phyloP scores from a whole-genome alignment of 257 asterid genomes.

The Solanum chiquidenum region DNA sequence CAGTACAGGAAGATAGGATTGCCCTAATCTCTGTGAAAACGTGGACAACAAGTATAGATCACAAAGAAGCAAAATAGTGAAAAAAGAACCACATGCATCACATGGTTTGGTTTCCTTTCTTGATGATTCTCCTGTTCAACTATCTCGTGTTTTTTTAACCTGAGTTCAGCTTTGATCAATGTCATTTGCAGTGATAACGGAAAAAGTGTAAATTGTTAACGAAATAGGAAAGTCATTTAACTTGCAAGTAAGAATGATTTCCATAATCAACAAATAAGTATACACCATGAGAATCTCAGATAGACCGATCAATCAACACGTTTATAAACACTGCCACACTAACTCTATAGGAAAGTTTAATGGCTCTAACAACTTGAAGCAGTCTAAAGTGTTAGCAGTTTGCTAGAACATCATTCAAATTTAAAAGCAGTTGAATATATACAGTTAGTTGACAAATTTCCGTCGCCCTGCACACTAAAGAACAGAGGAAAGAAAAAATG shows the following conservation, averaged over 20 bases:
- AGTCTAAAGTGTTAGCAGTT: not conserved
- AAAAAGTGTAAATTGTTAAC: not conserved
- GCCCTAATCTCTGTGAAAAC: constrained; percentile 37
- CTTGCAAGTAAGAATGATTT: not conserved
- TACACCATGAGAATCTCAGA: not conserved
- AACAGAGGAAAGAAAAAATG: not conserved
- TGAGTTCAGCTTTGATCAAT: constrained; percentile 81
- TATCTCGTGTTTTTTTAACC: constrained; percentile 77
- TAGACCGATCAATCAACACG: not conserved
- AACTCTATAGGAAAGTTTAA: not conserved
- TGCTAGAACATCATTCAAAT: not conserved
- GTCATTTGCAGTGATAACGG: constrained; percentile 62
- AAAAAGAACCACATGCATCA: constrained; percentile 76
- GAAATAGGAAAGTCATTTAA: not conserved
- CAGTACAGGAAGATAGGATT: not conserved
- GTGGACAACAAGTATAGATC: constrained; percentile 53
- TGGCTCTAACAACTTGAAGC: not conserved
- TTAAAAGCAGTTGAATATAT: not conserved
- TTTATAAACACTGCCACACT: not conserved
- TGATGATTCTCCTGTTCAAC: constrained; percentile 69
- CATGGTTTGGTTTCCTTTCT: constrained; percentile 70
- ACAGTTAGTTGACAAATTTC: not conserved
- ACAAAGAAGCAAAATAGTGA: constrained; percentile 56
- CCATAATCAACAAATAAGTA: not conserved
- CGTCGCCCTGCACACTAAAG: not conserved